phyloP scores from a whole-genome alignment of 2,329 filamentous ascomycete genomes.

The Botrytis fabae region DNA sequence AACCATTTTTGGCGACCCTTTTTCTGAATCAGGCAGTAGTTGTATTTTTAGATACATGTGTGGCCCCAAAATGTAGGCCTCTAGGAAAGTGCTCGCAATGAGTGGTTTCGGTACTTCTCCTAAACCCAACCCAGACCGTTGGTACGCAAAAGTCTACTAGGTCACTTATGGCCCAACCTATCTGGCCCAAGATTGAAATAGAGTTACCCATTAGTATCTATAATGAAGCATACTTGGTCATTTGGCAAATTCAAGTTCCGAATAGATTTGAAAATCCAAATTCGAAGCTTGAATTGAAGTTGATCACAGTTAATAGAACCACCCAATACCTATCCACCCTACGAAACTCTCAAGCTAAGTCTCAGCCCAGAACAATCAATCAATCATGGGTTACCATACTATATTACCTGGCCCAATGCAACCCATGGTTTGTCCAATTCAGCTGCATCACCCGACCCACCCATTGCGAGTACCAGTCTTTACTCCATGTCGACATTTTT shows the following conservation, averaged over 20 bases:
- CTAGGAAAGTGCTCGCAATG: not conserved
- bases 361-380: too few relatives aligned
- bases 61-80: not conserved
- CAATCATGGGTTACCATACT: too few relatives aligned
- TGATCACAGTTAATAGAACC: too few relatives aligned
- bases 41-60: not conserved
- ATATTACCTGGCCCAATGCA: too few relatives aligned
- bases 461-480: not conserved
- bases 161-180: not conserved
- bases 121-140: not conserved
- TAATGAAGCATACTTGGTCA: too few relatives aligned
- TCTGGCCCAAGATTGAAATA: not conserved
- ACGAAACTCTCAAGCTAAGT: too few relatives aligned
- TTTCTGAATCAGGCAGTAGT: not conserved
- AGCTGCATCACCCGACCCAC: not conserved
- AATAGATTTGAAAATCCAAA: too few relatives aligned
- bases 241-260: too few relatives aligned
- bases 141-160: not conserved
- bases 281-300: too few relatives aligned
- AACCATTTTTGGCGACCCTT: not conserved
- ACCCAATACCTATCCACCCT: too few relatives aligned
- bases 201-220: too few relatives aligned
- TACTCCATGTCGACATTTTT: not conserved
- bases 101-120: not conserved
- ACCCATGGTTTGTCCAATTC: not conserved